A percentile compares a stretch with the other conserved stretches of the same genome.
Evolutionary conservation across 2,329 filamentous ascomycete species (phyloP).

Genomic region (Acarospora socialis): DNA sequence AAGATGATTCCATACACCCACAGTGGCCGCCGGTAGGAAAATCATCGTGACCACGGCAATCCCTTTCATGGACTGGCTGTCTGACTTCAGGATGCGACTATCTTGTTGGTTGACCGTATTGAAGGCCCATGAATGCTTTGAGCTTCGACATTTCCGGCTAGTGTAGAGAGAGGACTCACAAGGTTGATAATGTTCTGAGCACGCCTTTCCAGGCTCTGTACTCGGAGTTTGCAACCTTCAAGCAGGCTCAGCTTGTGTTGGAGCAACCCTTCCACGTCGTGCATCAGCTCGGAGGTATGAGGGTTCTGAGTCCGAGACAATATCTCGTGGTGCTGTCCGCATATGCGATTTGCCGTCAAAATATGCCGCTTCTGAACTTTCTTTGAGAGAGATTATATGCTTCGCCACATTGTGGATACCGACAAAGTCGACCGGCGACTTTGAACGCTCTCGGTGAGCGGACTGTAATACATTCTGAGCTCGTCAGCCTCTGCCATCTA

Average conservation of each 20-base stretch:
- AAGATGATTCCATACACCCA: slow-evolving; percentile 7
- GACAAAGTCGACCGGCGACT: slow-evolving; percentile 14
- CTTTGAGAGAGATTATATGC: slow-evolving; percentile 24
- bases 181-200: slow-evolving; percentile 26
- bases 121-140: slow-evolving; percentile 17
- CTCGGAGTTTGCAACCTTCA: slow-evolving; percentile 22
- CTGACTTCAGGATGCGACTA: slow-evolving; percentile 22
- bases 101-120: slow-evolving; percentile 28
- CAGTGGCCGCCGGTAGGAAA: slow-evolving; percentile 26
- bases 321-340: slow-evolving; percentile 13
- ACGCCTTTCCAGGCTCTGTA: slow-evolving; percentile 23
- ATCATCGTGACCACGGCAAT: slow-evolving; percentile 31
- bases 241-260: slow-evolving; percentile 21
- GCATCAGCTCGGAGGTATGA: slow-evolving; percentile 6
- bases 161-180: slow-evolving; percentile 12
- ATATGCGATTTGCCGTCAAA: slow-evolving; percentile 18
- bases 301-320: slow-evolving; percentile 3
- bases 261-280: slow-evolving; percentile 14
- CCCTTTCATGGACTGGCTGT: slow-evolving; percentile 31
- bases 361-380: slow-evolving; percentile 21
- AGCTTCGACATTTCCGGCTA: neutral
- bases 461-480: too few species aligned
- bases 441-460: too few species aligned
- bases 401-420: slow-evolving; percentile 26
- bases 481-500: too few species aligned